Base-by-base conservation (phyloP, 139 green algal species). In the Chlorella sp. region DNA sequence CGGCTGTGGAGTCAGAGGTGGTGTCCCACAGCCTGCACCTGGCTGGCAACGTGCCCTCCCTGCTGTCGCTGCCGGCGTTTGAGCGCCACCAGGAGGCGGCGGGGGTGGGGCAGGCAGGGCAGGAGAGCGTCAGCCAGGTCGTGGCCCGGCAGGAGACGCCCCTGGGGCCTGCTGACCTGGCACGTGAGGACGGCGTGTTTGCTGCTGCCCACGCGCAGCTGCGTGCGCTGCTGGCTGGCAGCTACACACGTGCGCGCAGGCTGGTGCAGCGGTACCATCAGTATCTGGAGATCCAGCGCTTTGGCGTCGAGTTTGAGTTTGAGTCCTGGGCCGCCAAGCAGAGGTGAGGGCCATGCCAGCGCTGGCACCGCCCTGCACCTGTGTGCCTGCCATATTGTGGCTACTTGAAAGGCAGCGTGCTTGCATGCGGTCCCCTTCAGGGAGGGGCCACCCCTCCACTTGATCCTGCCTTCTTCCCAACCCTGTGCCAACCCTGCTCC, bases 1-100 rank as follows among this genome's bases (percentile, higher is more conserved):
- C 85, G n/a, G 85, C 85, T 4, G 7, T 89, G 85, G 48, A 83
- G 71, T 71, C 21, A 3, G 71, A 89, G 71, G 42, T 89, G 71
- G 53, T 89, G 42, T 53, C n/a, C 11, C 30, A 22, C 42, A 83
- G 42, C 85, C 71, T 82, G 71, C 32, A 53, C 18, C 71, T 89
- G 71, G 85, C 71, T 1, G 32, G 34, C 85, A 57, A n/a, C 69
- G 48, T 89, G 30, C 71, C 32, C 42, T 32, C 42, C 1, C 71
- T 89, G n/a, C 42, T 83, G 16, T 39, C 69, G 3, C 85, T 89
- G 85, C 85, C 85, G 1, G 69, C 85, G 15, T 83, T 89, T 60
- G 71, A 83, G 48, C 42, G 48, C 26, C 73, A 75, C 18, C 22
- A 64, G 42, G 57, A 66, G 39, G 84, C 3, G 66, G 57, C 76